phyloP scores from a whole-genome alignment of 768 basidiomycete species.

The Russula emetica region DNA sequence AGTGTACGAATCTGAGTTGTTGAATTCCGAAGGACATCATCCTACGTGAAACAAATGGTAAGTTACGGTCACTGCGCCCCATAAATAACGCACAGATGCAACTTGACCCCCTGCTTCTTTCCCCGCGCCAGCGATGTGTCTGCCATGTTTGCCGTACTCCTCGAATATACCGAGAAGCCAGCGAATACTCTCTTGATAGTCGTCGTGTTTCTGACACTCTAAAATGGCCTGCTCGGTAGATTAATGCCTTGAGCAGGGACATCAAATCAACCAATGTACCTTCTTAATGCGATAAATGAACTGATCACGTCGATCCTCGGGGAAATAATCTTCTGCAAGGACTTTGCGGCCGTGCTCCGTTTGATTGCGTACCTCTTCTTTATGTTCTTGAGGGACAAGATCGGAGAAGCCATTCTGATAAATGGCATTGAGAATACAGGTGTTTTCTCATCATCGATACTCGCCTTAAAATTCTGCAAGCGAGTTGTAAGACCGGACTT shows the following conservation, averaged over 20 bases:
- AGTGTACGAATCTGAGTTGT: slow-evolving; percentile 67
- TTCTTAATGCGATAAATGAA: slow-evolving; percentile 94
- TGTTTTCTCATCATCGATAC: slow-evolving; percentile 5
- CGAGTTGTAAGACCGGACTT: slow-evolving; percentile 36
- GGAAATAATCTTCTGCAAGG: slow-evolving; percentile 81
- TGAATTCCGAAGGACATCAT: slow-evolving; percentile 54
- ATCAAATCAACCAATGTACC: slow-evolving; percentile 37
- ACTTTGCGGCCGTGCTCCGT: slow-evolving; percentile 60
- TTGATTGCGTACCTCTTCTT: slow-evolving; percentile 51
- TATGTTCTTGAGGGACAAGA: slow-evolving; percentile 65
- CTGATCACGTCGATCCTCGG: slow-evolving; percentile 83
- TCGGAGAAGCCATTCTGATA: slow-evolving; percentile 45
- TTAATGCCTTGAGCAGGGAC: neutral
- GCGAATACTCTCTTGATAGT: slow-evolving; percentile 78
- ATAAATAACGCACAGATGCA: slow-evolving; percentile 32
- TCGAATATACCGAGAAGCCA: slow-evolving; percentile 66
- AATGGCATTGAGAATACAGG: neutral
- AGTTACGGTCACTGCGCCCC: slow-evolving; percentile 24
- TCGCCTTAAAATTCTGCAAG: slow-evolving; percentile 33
- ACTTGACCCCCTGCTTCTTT: slow-evolving; percentile 30
- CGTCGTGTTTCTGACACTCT: slow-evolving; percentile 88
- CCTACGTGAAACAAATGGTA: slow-evolving; percentile 35
- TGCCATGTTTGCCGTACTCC: slow-evolving; percentile 56
- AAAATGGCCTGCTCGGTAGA: slow-evolving; percentile 55
- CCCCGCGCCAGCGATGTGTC: slow-evolving; percentile 37